Evolutionary conservation across 495 filamentous ascomycete genomes (phyloP), one percentile per base, ranked within the genome.

Genomic region (Bacidia rubella): DNA sequence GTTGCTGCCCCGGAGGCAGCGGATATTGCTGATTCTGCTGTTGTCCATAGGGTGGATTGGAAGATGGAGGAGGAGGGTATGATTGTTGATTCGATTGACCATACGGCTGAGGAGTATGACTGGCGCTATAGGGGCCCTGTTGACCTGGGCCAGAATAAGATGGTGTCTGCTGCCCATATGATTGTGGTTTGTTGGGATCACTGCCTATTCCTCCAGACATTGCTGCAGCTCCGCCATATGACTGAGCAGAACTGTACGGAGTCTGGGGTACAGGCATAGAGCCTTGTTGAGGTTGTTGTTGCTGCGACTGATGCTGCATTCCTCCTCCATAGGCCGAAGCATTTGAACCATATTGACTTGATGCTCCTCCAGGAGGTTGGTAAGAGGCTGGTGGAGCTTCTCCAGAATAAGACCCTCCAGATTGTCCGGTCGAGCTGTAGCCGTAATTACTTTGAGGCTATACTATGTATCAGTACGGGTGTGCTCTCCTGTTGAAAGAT

Each of bases 351-450:
- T 51, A 53, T 25, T 43, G 57, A 43, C 15, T 56, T 11, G 60
- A 60, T 39, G 26, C 44, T 32, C 19, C 47, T 35, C 11, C 56
- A n/a, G 59, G 55, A 1, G 64, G 63, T 49, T 68, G 60, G 41
- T 70, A 69, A 15, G 64, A 54, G 1, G 67, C 61, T 12, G 67
- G 62, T 17, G 67, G 68, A n/a, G 68, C 68, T 54, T 61, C 57
- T 23, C 65, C 67, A 15, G 64, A 62, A 39, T 70, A 70, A 10
- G 61, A 61, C 21, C 61, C 62, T 25, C 61, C 52, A 19, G 51
- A 48, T 26, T 55, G 53, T 35, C 52, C 57, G 17, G 54, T 54
- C 20, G 63, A 58, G 9, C 57, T 57, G 41, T 68, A 68, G 27
- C 65, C 65, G 45, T 62, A 69, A 35, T 58, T 60, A 45, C 63